Evolutionary conservation across 768 basidiomycete species (phyloP), one percentile per base, ranked within the genome.

Genomic region (Auricularia sp.): DNA sequence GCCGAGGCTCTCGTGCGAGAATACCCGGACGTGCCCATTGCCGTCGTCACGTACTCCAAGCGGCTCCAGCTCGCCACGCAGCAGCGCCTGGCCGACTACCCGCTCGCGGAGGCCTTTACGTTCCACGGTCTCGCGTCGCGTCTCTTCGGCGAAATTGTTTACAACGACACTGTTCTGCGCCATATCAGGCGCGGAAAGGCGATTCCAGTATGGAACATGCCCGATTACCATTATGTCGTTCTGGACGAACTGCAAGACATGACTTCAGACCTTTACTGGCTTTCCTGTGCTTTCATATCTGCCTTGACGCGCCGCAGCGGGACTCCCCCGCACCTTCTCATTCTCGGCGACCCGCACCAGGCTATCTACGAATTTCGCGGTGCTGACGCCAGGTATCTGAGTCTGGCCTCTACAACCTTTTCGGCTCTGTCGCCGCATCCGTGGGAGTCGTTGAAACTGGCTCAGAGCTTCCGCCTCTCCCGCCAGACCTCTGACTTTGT

Each of bases 31-130:
- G 37, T 62, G 14, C 58, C 64, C n/a, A 33, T 62, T 21, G 58
- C 39, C 13, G n/a, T 65, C 24, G 37, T 65, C 8, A 65, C 64
- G 6, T 65, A 65, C 59, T 65, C 64, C 7, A 65, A 65, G 42
- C 56, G 59, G 16, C 37, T 65, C 3, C 64, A 65, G 36, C 21
- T 61, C 37, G 58, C 35, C 14, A 61, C 56, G 3, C 11, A 36
- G 37, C 7, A 42, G 37, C 36, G 59, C 58, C 34, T 65, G 33
- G 56, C 34, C 16, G 21, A 39, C 2, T 65, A 65, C 36, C 2
- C 56, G 14, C 29, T 13, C 11, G 64, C 59, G 13, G 37, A 65
- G 7, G 59, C 44, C 16, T 65, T 61, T 18, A 65, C 64, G 24
- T 65, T 65, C 61, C 64, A 65, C 58, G 64, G 58, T n/a, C 39